Evolutionary conservation across 345 rosid genomes (phyloP), one percentile per base, ranked within the genome.

Genomic region (Gynandropsis gynandra): DNA sequence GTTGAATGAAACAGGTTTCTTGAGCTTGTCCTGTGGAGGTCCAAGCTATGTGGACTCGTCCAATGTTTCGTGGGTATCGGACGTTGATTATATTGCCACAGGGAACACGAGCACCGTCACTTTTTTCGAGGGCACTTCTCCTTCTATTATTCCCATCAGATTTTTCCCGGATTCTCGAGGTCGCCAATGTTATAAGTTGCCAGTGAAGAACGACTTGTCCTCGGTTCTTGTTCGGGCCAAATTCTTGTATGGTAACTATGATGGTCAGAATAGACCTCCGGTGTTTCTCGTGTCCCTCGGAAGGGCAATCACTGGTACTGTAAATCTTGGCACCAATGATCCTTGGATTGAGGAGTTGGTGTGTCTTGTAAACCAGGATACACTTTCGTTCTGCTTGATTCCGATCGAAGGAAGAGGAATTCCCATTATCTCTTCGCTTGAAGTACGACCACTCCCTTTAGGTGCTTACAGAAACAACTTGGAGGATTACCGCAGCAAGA

Each of bases 11-110:
- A 55, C 87, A 89, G 97, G 88, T 72, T 89, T 81, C 72, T 64
- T 89, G 74, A 89, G 97, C 55, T 69, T 89, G 41, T 62, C 83
- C 1, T 89, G 97, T 64, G 95, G 97, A 7, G 90, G 79, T 35
- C 61, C 75, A 3, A 58, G 66, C 52, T 89, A 58, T 42, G 56
- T 60, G 0, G 80, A 71, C 50, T 67, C 83, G 55, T 63, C 74
- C 37, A 76, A 73, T 63, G 77, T 89, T 67, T 64, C 76, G 0
- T 83, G 97, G 94, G 50, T 72, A 54, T 64, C 95, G 2, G 95
- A 89, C 19, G 20, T 47, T 35, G 65, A 63, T 36, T 86, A 73
- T 52, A 66, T 83, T 42, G 61, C 54, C 74, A 67, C 69, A 39
- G 97, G 97, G 57, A 78, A 77, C 69, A 67, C 76, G 5, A 77